phyloP scores from a whole-genome alignment of 1,284 basidiomycete species.

The Trichosporon sp. region DNA sequence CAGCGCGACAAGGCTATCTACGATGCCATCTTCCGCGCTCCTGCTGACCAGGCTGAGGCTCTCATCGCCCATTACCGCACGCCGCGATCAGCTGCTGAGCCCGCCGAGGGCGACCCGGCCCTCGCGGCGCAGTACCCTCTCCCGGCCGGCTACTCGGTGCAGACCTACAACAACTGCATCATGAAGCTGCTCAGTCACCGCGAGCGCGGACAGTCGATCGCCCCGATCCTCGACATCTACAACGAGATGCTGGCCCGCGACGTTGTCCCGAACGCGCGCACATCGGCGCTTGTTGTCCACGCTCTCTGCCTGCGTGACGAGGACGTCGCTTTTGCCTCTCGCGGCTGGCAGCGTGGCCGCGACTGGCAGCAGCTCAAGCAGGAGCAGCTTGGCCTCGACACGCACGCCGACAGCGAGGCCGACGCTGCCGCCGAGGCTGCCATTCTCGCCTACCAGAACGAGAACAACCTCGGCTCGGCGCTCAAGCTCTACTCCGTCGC shows the following conservation, averaged over 20 bases:
- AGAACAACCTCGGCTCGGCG: slow-evolving; percentile 67
- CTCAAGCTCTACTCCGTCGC: slow-evolving; percentile 50
- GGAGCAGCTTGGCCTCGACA: slow-evolving; percentile 4
- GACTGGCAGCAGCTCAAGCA: slow-evolving; percentile 1
- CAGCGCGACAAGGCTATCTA: slow-evolving; percentile 1
- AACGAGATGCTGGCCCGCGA: slow-evolving; percentile 65
- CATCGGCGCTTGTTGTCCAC: slow-evolving; percentile 64
- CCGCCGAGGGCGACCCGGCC: slow-evolving; percentile 10
- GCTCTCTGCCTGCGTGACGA: slow-evolving; percentile 67
- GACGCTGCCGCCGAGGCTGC: slow-evolving; percentile 5
- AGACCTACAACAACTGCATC: slow-evolving; percentile 64
- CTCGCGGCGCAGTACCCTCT: slow-evolving; percentile 27
- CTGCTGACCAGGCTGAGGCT: not conserved
- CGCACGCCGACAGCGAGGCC: not conserved
- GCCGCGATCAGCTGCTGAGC: slow-evolving; percentile 1
- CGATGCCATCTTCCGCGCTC: not conserved
- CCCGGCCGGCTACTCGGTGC: slow-evolving; percentile 27
- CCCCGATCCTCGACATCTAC: slow-evolving; percentile 64
- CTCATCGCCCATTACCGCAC: slow-evolving; percentile 31
- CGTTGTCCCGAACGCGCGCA: slow-evolving; percentile 61
- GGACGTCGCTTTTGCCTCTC: slow-evolving; percentile 58
- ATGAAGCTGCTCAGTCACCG: slow-evolving; percentile 56
- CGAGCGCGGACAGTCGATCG: slow-evolving; percentile 55
- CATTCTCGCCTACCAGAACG: slow-evolving; percentile 43
- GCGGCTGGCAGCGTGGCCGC: slow-evolving; percentile 18